Percentiles rank a stretch among this genome's conserved stretches.
Conservation (phyloP, 495 filamentous ascomycete genomes). For the Parachaetomium inaequale region DNA sequence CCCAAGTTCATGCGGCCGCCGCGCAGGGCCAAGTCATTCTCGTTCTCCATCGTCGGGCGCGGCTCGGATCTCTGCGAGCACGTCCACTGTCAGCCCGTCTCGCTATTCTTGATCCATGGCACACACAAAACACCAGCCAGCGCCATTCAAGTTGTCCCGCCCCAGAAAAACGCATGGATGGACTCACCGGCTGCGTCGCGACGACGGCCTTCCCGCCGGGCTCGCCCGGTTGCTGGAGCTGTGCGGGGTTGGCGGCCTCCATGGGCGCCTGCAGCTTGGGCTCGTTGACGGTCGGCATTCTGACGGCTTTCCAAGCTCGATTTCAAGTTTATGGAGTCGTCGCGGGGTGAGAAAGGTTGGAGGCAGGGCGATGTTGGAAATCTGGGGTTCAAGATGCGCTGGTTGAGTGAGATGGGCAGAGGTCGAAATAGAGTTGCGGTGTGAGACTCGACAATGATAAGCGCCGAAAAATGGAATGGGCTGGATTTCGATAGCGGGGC, state of each 20-base stretch:
- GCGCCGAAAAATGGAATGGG: too few species aligned
- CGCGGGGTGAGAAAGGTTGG: neutral
- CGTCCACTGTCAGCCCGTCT: neutral
- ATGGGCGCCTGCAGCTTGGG: conserved; percentile 19
- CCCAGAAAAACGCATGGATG: neutral
- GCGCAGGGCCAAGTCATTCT: conserved; percentile 1
- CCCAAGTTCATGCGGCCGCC: neutral
- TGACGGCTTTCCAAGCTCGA: neutral
- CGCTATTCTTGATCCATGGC: neutral
- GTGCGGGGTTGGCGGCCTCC: conserved; percentile 16
- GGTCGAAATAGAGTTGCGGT: conserved; percentile 13
- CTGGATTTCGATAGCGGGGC: too few species aligned
- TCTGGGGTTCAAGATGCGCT: too few species aligned
- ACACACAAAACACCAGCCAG: too few species aligned
- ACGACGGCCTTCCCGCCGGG: neutral
- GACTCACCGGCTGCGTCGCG: conserved; percentile 15
- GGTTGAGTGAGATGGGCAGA: neutral
- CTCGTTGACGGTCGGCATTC: conserved; percentile 16
- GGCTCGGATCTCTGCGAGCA: neutral
- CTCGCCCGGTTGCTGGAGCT: neutral
- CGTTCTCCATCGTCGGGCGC: conserved; percentile 2
- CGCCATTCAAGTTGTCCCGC: too few species aligned
- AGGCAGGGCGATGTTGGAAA: neutral
- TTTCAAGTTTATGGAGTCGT: neutral
- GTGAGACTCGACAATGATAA: too few species aligned